These are phyloP conservation scores for Entomortierella parvispora DNA, from an alignment of 192 early-diverging fungal genomes.

Conservation along the genomic window DNA sequence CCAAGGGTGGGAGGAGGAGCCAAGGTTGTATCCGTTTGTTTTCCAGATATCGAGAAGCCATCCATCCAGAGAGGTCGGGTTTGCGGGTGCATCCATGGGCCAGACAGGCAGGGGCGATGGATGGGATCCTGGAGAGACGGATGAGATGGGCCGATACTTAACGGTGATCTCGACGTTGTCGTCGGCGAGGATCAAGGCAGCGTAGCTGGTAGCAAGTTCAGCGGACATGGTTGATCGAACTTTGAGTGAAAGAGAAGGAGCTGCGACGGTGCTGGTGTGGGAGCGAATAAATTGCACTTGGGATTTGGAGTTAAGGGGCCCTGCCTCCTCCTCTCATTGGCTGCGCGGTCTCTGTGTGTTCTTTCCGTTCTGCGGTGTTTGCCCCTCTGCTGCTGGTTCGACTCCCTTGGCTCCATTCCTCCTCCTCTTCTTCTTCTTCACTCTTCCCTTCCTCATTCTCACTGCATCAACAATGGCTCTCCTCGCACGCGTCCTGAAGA, in stretches of 20 bases:
- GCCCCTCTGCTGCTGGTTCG: too few relatives aligned
- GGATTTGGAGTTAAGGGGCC: not conserved
- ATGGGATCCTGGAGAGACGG: not conserved
- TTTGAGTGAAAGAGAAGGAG: slow-evolving; percentile 36
- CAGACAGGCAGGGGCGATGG: not conserved
- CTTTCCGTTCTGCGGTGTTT: too few relatives aligned
- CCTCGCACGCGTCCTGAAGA: slow-evolving; percentile 64
- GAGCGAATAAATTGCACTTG: not conserved
- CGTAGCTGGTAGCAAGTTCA: slow-evolving; percentile 94
- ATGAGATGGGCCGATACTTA: slow-evolving; percentile 55
- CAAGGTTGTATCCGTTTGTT: not conserved
- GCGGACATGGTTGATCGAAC: slow-evolving; percentile 35
- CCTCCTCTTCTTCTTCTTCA: too few relatives aligned
- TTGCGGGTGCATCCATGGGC: slow-evolving; percentile 1
- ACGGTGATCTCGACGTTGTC: slow-evolving; percentile 98
- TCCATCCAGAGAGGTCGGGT: slow-evolving; percentile 15
- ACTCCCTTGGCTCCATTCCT: too few relatives aligned
- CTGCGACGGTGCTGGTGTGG: not conserved
- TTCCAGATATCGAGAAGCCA: not conserved
- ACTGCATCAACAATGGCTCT: slow-evolving; percentile 56
- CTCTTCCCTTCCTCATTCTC: not conserved
- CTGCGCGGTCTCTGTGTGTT: too few relatives aligned
- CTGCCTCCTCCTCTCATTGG: too few relatives aligned
- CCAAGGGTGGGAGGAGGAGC: too few relatives aligned
- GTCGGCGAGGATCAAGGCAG: slow-evolving; percentile 98